phyloP scores from a whole-genome alignment of 768 basidiomycete species.

The Mrakia blollopis region DNA sequence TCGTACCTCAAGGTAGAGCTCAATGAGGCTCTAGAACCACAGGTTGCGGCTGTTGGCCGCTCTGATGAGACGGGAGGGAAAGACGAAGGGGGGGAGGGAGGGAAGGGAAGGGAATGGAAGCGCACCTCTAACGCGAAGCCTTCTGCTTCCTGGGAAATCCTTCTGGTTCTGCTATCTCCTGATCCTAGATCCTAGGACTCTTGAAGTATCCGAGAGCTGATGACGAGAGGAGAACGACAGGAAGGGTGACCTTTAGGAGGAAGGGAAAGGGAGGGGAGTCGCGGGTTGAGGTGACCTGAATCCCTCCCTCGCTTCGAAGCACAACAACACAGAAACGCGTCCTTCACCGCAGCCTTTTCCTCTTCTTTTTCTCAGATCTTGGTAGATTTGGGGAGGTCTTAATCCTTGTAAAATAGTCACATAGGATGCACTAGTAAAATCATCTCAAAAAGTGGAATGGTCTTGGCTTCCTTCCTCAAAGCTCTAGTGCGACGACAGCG shows the following conservation, averaged over 20 bases:
- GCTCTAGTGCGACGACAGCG: too few relatives aligned
- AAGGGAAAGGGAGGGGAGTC: neutral
- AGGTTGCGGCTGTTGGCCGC: neutral
- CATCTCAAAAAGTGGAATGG: too few relatives aligned
- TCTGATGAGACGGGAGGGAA: neutral
- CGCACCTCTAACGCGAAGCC: too few relatives aligned
- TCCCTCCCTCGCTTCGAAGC: neutral
- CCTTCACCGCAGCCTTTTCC: neutral
- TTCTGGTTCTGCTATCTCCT: neutral
- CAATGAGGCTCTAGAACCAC: too few relatives aligned
- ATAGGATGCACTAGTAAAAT: too few relatives aligned
- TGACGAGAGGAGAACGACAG: neutral
- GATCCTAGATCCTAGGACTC: neutral
- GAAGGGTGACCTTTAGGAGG: neutral
- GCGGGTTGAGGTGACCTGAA: neutral
- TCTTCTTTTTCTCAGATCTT: too few relatives aligned
- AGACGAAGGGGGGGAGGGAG: neutral
- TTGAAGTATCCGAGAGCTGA: neutral
- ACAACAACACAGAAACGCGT: neutral
- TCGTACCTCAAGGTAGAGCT: too few relatives aligned
- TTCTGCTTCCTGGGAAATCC: neutral
- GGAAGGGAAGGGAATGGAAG: too few relatives aligned
- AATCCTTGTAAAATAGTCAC: too few relatives aligned
- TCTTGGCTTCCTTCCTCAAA: too few relatives aligned
- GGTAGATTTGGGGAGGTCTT: too few relatives aligned